Base-by-base conservation (phyloP, 768 basidiomycete species). In the Pleurotus cornucopiae region DNA sequence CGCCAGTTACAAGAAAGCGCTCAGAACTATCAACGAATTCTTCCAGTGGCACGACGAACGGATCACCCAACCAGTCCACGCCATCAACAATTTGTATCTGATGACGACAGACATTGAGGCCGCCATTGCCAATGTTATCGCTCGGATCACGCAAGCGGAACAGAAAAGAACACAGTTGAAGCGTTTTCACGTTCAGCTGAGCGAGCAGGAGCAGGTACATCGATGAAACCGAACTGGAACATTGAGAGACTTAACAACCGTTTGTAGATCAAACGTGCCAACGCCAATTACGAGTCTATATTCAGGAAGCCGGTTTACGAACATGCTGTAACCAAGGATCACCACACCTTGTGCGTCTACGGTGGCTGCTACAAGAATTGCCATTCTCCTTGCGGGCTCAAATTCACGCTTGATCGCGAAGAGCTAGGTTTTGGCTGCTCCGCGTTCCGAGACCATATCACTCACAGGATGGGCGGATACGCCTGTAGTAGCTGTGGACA, bases 301-400 rank as follows among this genome's bases (percentile, higher is more conserved):
- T 51, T 58, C 25, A 57, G 18, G n/a, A 18, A 41, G 20, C 26
- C 54, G 1, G 7, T 57, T 12, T 48, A 53, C 18, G 46, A 34
- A 5, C 55, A 49, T 20, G 7, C 16, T 16, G 4, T n/a, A 26
- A 56, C 55, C 12, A 13, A 38, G 3, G 18, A 34, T 3, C 52
- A 58, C 26, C 57, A 59, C 41, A 57, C 60, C 3, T 30, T 61
- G 34, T 63, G 62, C 47, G 25, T 38, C 16, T 48, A 20, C 5
- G 49, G 26, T 5, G 45, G 51, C 30, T 63, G 62, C 41, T 60
- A 60, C 37, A 55, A 52, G 21, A 63, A 63, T 48, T 63, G 62
- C 25, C 57, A 58, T 20, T 25, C 26, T 9, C 16, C 18, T 0
- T 62, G 61, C 40, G 2, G 14, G 7, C 48, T 58, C 26, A 26